Conservation (phyloP, 1,284 basidiomycete genomes). For the Marasmius fiardii region DNA sequence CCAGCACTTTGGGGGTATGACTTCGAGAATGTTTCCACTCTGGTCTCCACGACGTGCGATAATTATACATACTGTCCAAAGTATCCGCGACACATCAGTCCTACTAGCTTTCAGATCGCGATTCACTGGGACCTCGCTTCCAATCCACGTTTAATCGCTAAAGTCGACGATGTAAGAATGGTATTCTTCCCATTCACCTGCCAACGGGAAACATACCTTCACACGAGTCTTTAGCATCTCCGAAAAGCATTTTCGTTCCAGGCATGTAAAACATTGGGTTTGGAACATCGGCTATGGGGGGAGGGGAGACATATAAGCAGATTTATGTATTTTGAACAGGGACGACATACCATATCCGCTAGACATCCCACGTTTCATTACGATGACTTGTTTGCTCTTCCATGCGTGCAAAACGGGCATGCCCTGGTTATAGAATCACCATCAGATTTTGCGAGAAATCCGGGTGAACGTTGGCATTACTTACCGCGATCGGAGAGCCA, state of each 20-base stretch:
- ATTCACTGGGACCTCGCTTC: slow-evolving; percentile 28
- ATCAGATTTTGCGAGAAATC: neutral
- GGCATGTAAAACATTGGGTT: slow-evolving; percentile 91
- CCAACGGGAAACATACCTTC: slow-evolving; percentile 52
- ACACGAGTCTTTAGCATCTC: slow-evolving; percentile 83
- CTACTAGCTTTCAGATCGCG: no score
- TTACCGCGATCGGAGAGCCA: slow-evolving; percentile 73
- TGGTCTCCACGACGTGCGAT: neutral
- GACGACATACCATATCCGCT: slow-evolving; percentile 67
- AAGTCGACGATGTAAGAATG: slow-evolving; percentile 8
- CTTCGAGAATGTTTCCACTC: neutral
- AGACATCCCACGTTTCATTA: slow-evolving; percentile 87
- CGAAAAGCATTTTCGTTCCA: slow-evolving; percentile 85
- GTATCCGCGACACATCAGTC: no score
- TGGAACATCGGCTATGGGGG: slow-evolving; percentile 69
- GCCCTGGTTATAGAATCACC: slow-evolving; percentile 46
- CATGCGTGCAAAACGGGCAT: slow-evolving; percentile 88
- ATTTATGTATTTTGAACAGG: slow-evolving; percentile 9
- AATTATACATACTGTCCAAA: slow-evolving; percentile 1
- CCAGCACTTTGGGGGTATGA: neutral
- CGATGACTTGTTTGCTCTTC: slow-evolving; percentile 87
- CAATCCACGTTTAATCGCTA: slow-evolving; percentile 57
- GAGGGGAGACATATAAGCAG: slow-evolving; percentile 25
- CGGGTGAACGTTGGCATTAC: slow-evolving; percentile 8
- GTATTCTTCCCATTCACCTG: neutral